Conservation (phyloP, 2,329 filamentous ascomycete species). For the Hypoxylon sp. region DNA sequence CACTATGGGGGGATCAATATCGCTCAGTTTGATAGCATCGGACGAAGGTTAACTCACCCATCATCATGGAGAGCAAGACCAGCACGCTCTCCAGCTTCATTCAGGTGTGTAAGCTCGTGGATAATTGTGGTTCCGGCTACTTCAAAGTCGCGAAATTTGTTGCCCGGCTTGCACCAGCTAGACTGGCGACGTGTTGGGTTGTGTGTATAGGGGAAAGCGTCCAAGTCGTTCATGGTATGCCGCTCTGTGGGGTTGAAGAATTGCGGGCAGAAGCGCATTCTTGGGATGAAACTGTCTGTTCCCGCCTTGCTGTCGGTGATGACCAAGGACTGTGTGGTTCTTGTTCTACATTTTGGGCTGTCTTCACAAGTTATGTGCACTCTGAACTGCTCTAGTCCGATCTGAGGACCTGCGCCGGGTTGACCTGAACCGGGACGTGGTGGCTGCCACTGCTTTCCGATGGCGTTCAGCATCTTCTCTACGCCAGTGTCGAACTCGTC, state of each 20-base stretch:
- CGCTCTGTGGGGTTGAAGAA: not conserved
- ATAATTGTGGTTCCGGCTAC: no score
- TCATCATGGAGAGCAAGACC: not conserved
- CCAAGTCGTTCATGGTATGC: not conserved
- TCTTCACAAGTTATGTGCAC: not conserved
- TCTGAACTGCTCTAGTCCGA: not conserved
- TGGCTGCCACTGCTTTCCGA: not conserved
- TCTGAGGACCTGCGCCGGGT: not conserved
- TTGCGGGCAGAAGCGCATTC: not conserved
- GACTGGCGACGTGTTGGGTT: no score
- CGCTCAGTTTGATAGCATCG: not conserved
- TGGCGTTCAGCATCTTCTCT: not conserved
- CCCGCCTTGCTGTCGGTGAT: not conserved
- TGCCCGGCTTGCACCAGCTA: no score
- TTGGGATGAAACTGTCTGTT: not conserved
- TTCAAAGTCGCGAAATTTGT: no score
- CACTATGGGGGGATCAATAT: not conserved
- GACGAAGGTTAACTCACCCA: not conserved
- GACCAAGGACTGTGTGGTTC: not conserved
- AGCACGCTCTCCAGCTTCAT: no score
- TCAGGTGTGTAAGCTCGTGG: no score
- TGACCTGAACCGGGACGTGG: not conserved
- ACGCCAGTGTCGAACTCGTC: not conserved
- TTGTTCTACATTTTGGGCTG: not conserved
- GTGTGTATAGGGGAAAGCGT: not conserved